A percentile compares a stretch with the other conserved stretches of the same genome.
Evolutionary conservation across 805 yeast species (phyloP).

Genomic region (Candida cerambycidarum): DNA sequence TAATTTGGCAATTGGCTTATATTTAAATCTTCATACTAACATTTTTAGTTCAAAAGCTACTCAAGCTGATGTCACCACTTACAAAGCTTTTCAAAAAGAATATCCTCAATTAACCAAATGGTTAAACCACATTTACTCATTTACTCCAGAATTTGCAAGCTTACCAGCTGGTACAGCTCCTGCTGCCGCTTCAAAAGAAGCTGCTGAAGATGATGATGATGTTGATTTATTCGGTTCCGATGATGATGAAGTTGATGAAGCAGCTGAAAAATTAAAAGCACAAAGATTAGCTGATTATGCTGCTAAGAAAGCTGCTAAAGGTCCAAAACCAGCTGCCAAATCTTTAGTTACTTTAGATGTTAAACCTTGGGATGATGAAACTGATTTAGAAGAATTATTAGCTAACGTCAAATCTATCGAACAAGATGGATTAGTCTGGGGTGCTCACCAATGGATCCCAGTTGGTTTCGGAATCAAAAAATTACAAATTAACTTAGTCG

Average conservation of each 20-base stretch:
- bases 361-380: slow-evolving; percentile 99
- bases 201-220: slow-evolving; percentile 79
- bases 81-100: slow-evolving; percentile 88
- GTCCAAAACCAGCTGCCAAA: slow-evolving; percentile 98
- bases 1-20: background rate
- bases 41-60: slow-evolving; percentile 72
- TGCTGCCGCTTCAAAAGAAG: slow-evolving; percentile 55
- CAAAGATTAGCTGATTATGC: slow-evolving; percentile 97
- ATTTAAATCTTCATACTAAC: slow-evolving; percentile 23
- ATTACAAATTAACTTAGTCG: slow-evolving; percentile 96
- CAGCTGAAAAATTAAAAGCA: slow-evolving; percentile 95
- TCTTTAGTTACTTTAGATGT: slow-evolving; percentile 95
- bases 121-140: slow-evolving; percentile 97
- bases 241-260: slow-evolving; percentile 95
- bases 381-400: slow-evolving; percentile 85
- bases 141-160: slow-evolving; percentile 77
- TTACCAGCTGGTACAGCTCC: slow-evolving; percentile 79
- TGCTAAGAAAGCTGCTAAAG: slow-evolving; percentile 95
- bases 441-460: slow-evolving; percentile 94
- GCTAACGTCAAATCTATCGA: slow-evolving; percentile 83
- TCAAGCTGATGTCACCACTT: slow-evolving; percentile 93
- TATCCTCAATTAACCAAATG: slow-evolving; percentile 97
- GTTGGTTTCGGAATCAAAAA: slow-evolving; percentile 99
- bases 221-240: slow-evolving; percentile 95
- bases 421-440: slow-evolving; percentile 96